phyloP scores from a whole-genome alignment of 805 yeast genomes.

The Wickerhamomyces mucosus region DNA sequence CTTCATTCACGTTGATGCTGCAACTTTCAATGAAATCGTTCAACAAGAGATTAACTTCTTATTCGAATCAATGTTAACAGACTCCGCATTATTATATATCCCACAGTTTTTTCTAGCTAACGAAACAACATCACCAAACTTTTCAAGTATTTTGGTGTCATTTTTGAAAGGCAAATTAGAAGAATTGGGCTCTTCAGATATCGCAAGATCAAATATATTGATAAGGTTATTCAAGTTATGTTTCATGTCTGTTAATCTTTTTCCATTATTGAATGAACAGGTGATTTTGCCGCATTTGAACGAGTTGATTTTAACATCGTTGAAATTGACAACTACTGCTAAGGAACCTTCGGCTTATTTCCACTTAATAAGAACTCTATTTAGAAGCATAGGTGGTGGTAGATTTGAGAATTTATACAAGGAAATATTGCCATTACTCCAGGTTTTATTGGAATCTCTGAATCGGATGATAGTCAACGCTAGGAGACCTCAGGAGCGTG shows the following conservation, averaged over 20 bases:
- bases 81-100: conserved; percentile 79
- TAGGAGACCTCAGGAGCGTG: conserved; percentile 81
- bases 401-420: conserved; percentile 88
- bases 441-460: conserved; percentile 75
- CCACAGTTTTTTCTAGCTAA: conserved; percentile 92
- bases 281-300: conserved; percentile 85
- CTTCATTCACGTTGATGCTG: conserved; percentile 88
- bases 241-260: conserved; percentile 90
- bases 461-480: conserved; percentile 79
- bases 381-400: conserved; percentile 95
- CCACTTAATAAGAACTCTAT: conserved; percentile 76
- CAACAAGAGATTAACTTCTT: conserved; percentile 70
- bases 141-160: conserved; percentile 72
- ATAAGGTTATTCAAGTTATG: conserved; percentile 84
- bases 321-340: conserved; percentile 72
- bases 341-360: conserved; percentile 89
- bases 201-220: conserved; percentile 67
- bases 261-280: conserved; percentile 78
- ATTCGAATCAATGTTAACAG: conserved; percentile 69
- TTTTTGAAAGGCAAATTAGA: conserved; percentile 66
- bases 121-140: conserved; percentile 89
- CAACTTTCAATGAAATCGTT: conserved; percentile 89
- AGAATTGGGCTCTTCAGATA: conserved; percentile 73
- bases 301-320: conserved; percentile 69
- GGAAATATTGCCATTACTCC: conserved; percentile 85